These are phyloP conservation scores for Umbelopsis ramanniana DNA, from an alignment of 192 early-diverging fungal species.

Conservation along the genomic window DNA sequence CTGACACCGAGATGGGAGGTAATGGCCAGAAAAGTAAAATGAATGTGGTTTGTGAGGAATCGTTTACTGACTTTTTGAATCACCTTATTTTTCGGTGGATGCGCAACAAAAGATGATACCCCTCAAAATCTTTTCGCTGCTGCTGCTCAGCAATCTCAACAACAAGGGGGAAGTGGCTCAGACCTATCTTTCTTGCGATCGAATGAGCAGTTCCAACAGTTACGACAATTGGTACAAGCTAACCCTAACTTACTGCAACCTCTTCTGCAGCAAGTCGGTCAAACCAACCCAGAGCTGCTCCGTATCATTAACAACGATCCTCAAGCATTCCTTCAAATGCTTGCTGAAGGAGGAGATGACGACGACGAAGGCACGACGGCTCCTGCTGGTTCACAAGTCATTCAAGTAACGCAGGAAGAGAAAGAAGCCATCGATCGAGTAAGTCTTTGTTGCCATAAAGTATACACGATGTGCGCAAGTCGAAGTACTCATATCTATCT, in stretches of 20 bases:
- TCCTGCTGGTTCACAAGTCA: slow-evolving; percentile 59
- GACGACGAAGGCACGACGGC: slow-evolving; percentile 54
- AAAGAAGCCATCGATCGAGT: slow-evolving; percentile 88
- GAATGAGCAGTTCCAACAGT: slow-evolving; percentile 89
- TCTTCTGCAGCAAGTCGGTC: slow-evolving; percentile 81
- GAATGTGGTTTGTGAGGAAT: too few relatives aligned
- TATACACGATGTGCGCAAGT: neutral
- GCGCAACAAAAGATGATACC: slow-evolving; percentile 22
- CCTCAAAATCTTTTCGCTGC: slow-evolving; percentile 68
- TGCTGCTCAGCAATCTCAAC: slow-evolving; percentile 53
- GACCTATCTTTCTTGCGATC: slow-evolving; percentile 66
- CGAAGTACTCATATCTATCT: slow-evolving; percentile 3
- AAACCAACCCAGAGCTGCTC: slow-evolving; percentile 83
- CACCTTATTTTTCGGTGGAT: too few relatives aligned
- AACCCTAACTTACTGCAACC: slow-evolving; percentile 89
- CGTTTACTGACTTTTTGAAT: neutral
- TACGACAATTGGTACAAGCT: slow-evolving; percentile 83
- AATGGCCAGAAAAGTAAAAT: neutral
- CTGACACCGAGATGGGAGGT: slow-evolving; percentile 1
- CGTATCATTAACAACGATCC: slow-evolving; percentile 79
- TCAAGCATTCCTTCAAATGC: slow-evolving; percentile 77
- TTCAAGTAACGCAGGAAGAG: slow-evolving; percentile 87
- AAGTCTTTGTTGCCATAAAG: slow-evolving; percentile 32
- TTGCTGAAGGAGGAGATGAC: slow-evolving; percentile 66
- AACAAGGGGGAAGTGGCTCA: slow-evolving; percentile 40